A percentile compares a stretch with the other conserved stretches of the same genome.
Conservation (phyloP, 768 basidiomycete genomes). For the Psilocybe azurescens region DNA sequence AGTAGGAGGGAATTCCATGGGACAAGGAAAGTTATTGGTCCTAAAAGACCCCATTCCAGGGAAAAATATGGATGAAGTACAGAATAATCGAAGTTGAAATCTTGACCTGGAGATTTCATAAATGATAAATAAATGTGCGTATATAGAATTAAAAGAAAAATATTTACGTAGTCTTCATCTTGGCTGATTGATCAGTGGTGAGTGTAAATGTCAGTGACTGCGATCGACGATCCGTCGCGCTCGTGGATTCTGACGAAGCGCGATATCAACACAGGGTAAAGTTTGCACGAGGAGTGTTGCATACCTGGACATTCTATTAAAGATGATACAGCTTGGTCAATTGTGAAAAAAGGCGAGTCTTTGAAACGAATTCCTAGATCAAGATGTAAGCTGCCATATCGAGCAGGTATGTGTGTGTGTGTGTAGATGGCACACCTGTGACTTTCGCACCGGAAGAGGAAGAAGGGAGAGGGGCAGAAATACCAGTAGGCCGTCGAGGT, state of each 20-base stretch:
- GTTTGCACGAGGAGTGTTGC: constrained; percentile 5
- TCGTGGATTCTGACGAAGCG: constrained; percentile 66
- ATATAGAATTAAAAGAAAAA: constrained; percentile 12
- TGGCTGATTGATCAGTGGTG: constrained; percentile 63
- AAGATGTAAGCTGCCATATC: constrained; percentile 22
- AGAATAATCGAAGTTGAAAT: constrained; percentile 86
- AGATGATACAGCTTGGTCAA: constrained; percentile 68
- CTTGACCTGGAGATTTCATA: constrained; percentile 50
- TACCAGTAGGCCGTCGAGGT: constrained; percentile 48
- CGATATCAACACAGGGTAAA: constrained; percentile 5
- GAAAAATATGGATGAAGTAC: constrained; percentile 84
- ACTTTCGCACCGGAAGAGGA: constrained; percentile 31
- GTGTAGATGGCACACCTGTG: constrained; percentile 29
- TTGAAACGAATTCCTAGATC: constrained; percentile 73
- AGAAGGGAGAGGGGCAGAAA: constrained; percentile 41
- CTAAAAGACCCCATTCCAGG: constrained; percentile 59
- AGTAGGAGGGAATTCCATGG: constrained; percentile 89
- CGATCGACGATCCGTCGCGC: constrained; percentile 77
- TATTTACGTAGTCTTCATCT: constrained; percentile 63
- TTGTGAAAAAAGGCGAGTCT: constrained; percentile 75
- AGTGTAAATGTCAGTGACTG: constrained; percentile 68
- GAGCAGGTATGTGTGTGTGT: constrained; percentile 13
- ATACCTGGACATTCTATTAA: constrained; percentile 84
- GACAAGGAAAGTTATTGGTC: constrained; percentile 58
- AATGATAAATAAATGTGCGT: constrained; percentile 9